Percentiles rank a stretch among this genome's conserved stretches.
Conservation (phyloP, 345 rosid genomes). For the Populus simonii region DNA sequence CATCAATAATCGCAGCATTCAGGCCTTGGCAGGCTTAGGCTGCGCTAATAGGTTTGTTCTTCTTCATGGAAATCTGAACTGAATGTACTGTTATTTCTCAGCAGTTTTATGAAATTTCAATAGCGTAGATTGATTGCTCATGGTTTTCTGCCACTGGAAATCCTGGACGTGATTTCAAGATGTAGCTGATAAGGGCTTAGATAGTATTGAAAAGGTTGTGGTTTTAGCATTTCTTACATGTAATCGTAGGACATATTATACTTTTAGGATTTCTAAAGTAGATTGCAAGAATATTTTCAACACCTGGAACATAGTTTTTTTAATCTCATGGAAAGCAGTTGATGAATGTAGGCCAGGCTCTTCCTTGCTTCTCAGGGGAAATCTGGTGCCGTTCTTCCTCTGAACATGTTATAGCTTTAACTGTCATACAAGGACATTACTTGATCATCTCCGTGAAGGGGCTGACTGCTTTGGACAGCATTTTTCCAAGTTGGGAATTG, state of each 20-base stretch:
- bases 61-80: background rate
- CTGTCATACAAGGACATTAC: background rate
- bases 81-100: background rate
- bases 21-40: constrained; percentile 63
- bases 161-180: background rate
- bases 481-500: background rate
- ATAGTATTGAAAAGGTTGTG: background rate
- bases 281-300: background rate
- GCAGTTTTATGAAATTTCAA: background rate
- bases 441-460: background rate
- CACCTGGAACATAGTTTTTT: background rate
- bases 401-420: background rate
- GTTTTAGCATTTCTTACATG: background rate
- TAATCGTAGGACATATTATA: background rate
- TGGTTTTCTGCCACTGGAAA: background rate
- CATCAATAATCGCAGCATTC: constrained; percentile 46
- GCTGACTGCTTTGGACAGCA: background rate
- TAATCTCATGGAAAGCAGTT: background rate
- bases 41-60: constrained; percentile 65
- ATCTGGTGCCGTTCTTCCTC: background rate
- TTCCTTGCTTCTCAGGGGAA: background rate
- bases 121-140: background rate
- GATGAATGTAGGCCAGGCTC: background rate
- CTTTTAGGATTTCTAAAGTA: background rate
- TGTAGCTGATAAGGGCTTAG: background rate